Percentiles rank a stretch among this genome's conserved stretches.
phyloP scores from a whole-genome alignment of 1,284 basidiomycete species.

The Trichosporon coremiiforme region DNA sequence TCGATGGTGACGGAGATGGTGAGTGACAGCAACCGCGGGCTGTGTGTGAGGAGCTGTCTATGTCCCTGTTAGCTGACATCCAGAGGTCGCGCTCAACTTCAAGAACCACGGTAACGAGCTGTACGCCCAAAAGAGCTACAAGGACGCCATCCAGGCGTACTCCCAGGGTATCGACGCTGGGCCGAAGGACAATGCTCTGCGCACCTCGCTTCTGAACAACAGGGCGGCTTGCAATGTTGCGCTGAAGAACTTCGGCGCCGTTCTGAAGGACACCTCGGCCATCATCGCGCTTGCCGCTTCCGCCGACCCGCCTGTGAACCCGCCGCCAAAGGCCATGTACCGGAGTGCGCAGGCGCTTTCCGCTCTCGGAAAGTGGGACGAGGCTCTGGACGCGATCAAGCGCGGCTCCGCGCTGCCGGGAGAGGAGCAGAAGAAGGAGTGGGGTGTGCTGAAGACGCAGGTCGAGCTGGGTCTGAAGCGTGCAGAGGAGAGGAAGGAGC shows the following conservation, averaged over 20 bases:
- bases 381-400: constrained; percentile 76
- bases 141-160: constrained; percentile 88
- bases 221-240: constrained; percentile 91
- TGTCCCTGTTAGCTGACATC: constrained; percentile 13
- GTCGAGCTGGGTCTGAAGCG: constrained; percentile 37
- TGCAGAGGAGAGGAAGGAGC: constrained; percentile 42
- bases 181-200: constrained; percentile 66
- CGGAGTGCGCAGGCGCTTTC: constrained; percentile 76
- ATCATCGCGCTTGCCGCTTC: constrained; percentile 66
- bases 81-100: constrained; percentile 88
- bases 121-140: constrained; percentile 79
- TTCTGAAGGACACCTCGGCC: constrained; percentile 77
- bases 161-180: constrained; percentile 83
- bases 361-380: constrained; percentile 70
- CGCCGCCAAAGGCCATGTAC: constrained; percentile 78
- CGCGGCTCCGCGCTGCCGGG: constrained; percentile 52
- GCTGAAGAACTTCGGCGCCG: constrained; percentile 82
- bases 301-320: constrained; percentile 27
- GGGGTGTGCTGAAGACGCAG: constrained; percentile 32
- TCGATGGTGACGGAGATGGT: constrained; percentile 94
- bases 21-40: constrained; percentile 51
- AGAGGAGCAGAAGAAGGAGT: constrained; percentile 32
- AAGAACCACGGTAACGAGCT: constrained; percentile 96
- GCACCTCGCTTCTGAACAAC: constrained; percentile 79
- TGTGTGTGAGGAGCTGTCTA: not conserved